A percentile compares a stretch with the other conserved stretches of the same genome.
Evolutionary conservation across 2,329 filamentous ascomycete species (phyloP).

Genomic region (Aureobasidium sp.): DNA sequence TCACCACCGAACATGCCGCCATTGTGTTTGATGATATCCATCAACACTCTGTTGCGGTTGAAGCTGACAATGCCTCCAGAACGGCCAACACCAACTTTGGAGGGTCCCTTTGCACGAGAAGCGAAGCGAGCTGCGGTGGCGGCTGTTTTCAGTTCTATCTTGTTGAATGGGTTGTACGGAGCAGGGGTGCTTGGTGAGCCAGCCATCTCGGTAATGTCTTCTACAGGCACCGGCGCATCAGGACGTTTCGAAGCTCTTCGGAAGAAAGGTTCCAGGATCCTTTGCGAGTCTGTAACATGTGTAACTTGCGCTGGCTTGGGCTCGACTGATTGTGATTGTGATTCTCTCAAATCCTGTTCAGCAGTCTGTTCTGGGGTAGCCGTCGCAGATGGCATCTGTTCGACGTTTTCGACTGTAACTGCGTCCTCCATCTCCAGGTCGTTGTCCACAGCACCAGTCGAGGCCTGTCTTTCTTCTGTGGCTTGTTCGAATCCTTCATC

Average conservation of each 20-base stretch:
- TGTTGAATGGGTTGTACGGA: neutral
- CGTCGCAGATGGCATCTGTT: neutral
- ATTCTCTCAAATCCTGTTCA: neutral
- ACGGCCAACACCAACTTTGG: conserved; percentile 27
- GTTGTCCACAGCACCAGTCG: neutral
- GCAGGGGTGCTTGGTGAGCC: conserved; percentile 6
- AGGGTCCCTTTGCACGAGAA: neutral
- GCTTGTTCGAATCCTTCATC: neutral
- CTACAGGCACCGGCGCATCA: neutral
- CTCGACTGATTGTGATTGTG: neutral
- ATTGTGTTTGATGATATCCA: conserved; percentile 60
- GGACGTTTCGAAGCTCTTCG: conserved; percentile 9
- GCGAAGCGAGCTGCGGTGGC: neutral
- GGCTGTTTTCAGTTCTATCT: neutral
- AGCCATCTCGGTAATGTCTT: neutral
- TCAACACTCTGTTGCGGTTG: conserved; percentile 55
- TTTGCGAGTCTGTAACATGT: neutral
- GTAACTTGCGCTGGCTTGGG: neutral
- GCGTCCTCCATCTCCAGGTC: conserved; percentile 11
- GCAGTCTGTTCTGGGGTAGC: neutral
- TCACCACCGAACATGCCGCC: conserved; percentile 63
- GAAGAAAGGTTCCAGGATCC: conserved; percentile 9
- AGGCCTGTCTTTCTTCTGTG: neutral
- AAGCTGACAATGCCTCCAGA: conserved; percentile 48
- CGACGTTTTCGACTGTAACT: neutral